phyloP scores from a whole-genome alignment of 108 stramenopile genomes.

The Nitzschia inconspicua region DNA sequence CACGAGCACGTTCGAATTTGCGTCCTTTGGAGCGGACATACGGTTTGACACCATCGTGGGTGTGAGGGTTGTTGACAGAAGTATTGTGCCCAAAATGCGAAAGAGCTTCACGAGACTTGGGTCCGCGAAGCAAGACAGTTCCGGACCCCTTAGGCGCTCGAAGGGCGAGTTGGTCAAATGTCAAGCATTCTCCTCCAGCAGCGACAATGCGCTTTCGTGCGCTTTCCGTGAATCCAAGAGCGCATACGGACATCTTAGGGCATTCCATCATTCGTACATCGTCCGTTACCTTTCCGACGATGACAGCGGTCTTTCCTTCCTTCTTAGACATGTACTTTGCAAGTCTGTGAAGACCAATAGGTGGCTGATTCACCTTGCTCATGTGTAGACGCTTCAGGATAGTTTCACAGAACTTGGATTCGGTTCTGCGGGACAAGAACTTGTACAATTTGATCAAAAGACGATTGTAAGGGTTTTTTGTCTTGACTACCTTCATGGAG shows the following conservation, averaged over 20 bases:
- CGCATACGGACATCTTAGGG: constrained; percentile 93
- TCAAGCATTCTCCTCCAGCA: constrained; percentile 98
- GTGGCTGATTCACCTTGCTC: constrained; percentile 96
- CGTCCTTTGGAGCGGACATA: constrained; percentile 98
- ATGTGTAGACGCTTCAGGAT: constrained; percentile 98
- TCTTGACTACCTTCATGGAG: constrained; percentile 95
- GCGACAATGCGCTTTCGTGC: constrained; percentile 97
- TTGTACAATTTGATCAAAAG: constrained; percentile 99
- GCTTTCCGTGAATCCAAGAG: constrained; percentile 96
- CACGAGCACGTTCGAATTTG: constrained; percentile 99
- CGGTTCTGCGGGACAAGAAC: constrained; percentile 96
- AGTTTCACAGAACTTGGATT: constrained; percentile 93
- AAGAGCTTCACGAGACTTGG: constrained; percentile 93
- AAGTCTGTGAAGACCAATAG: constrained; percentile 93
- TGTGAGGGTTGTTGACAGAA: constrained; percentile 86
- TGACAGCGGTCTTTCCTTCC: constrained; percentile 95
- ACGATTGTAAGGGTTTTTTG: constrained; percentile 95
- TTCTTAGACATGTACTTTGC: constrained; percentile 95
- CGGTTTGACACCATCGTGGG: constrained; percentile 95
- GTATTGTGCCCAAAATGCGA: constrained; percentile 97
- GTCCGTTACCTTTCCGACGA: constrained; percentile 98
- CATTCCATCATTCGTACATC: constrained; percentile 97
- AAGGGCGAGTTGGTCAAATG: constrained; percentile 98
- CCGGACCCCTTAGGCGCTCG: constrained; percentile 94
- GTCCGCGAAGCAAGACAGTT: constrained; percentile 98